Base-by-base conservation (phyloP, 2,329 filamentous ascomycete genomes). In the Penicillium digitatum region DNA sequence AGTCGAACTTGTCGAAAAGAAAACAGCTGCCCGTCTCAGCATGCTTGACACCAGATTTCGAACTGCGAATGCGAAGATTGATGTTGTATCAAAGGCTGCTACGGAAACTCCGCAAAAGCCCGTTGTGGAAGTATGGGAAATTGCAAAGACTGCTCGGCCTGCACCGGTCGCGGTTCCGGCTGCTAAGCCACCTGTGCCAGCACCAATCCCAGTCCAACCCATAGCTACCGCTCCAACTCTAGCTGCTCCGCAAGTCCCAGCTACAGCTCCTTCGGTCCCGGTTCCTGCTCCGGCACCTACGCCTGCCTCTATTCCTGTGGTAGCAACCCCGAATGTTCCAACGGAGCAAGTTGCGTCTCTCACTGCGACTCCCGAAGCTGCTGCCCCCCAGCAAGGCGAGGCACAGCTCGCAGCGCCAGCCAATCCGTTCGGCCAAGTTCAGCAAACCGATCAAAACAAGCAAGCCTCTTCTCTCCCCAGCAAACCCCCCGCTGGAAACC, bases 101-200 rank as follows among this genome's bases (percentile, higher is more conserved):
- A 81, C 81, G n/a, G 88, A 95, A 45, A 96, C 92, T 0, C 93
- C 93, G 0, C 81, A 93, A 65, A 86, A 85, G 69, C 84, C 91
- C 0, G 90, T 97, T 4, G 83, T 78, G 10, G 91, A 96, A 72
- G 92, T 96, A 0, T 96, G 90, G 89, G 85, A 87, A 60, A 77
- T 89, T 51, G 91, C 88, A 0, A 92, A 93, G 73, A 78, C 75
- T 50, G 82, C 84, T 11, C 87, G 84, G 69, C 78, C 82, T 52
- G 61, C 73, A 20, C 70, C 78, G 20, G 52, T 79, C 20, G 60
- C 72, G 24, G 55, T 68, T 37, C 64, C 68, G 37, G 55, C 66
- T 26, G 58, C 63, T 16, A 74, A 69, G 59, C 67, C 70, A 18
- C 51, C 60, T 8, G 61, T 65, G 45, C 50, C 59, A 48, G 50